phyloP scores from a whole-genome alignment of 2,329 filamentous ascomycete species.

The Hypoxylon sp. region DNA sequence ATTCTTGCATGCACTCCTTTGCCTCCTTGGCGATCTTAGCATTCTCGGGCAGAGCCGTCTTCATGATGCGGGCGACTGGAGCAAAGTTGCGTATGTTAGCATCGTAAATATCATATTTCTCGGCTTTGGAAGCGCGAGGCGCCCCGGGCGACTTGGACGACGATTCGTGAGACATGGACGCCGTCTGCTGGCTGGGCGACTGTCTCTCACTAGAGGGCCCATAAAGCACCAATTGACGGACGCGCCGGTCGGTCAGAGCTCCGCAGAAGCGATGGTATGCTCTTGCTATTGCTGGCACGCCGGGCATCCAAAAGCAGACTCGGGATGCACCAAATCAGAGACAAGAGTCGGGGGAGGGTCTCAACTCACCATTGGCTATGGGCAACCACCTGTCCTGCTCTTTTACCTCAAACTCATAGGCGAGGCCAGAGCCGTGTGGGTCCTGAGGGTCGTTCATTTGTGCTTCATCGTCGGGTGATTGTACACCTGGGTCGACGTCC shows the following conservation, averaged over 20 bases:
- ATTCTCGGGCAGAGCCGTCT: conserved; percentile 95
- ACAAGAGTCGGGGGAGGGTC: conserved; percentile 50
- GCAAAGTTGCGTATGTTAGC: conserved; percentile 95
- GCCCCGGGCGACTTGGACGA: conserved; percentile 64
- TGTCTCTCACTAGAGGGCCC: conserved; percentile 57
- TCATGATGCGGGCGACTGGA: conserved; percentile 99
- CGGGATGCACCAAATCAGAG: conserved; percentile 65
- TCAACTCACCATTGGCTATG: conserved; percentile 98
- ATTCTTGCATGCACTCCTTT: conserved; percentile 99
- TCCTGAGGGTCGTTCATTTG: conserved; percentile 90
- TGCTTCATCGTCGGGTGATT: conserved; percentile 93
- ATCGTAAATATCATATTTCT: conserved; percentile 72
- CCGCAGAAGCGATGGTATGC: conserved; percentile 62
- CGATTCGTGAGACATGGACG: conserved; percentile 70
- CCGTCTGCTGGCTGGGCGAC: conserved; percentile 51
- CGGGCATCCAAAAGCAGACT: conserved; percentile 51
- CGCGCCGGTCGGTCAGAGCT: conserved; percentile 51
- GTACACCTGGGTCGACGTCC: conserved; percentile 92
- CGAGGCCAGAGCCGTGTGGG: conserved; percentile 79
- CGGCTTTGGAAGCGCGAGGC: conserved; percentile 60
- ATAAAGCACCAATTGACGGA: conserved; percentile 52
- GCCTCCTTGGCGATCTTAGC: conserved; percentile 99
- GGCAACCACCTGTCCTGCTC: conserved; percentile 99
- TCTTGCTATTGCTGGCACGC: conserved; percentile 46
- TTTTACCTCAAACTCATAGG: conserved; percentile 97